Conservation (phyloP, 1,284 basidiomycete genomes). For the Cystobasidium sp. region DNA sequence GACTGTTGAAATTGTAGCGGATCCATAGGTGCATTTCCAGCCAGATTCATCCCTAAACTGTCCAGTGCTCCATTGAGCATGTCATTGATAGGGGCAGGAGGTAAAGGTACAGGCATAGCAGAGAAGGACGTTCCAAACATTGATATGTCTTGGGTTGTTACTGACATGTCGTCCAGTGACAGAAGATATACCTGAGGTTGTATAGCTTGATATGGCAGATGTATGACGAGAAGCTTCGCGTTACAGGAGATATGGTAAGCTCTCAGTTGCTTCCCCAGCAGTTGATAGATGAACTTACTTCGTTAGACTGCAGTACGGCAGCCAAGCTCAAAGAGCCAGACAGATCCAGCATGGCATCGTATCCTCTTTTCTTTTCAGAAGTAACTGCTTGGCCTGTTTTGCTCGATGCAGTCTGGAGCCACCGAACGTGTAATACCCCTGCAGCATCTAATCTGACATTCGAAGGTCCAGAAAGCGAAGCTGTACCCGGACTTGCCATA, state of each 20-base stretch:
- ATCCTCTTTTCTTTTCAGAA: neutral
- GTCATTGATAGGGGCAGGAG: neutral
- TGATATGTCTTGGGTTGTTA: constrained; percentile 9
- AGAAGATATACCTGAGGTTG: constrained; percentile 19
- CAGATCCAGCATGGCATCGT: constrained; percentile 13
- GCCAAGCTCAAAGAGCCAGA: neutral
- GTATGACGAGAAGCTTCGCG: constrained; percentile 18
- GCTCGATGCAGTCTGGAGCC: constrained; percentile 1
- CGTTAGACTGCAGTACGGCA: constrained; percentile 35
- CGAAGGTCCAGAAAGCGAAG: neutral
- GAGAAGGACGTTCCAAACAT: constrained; percentile 16
- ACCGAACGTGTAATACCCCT: constrained; percentile 16
- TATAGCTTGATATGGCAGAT: constrained; percentile 17
- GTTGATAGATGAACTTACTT: constrained; percentile 10
- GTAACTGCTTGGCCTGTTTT: neutral
- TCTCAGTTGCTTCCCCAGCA: neutral
- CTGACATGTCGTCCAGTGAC: neutral
- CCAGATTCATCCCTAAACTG: constrained; percentile 22
- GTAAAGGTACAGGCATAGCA: neutral
- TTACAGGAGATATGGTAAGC: neutral
- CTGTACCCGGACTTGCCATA: neutral
- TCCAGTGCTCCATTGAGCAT: neutral
- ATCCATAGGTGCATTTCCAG: neutral
- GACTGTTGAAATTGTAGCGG: neutral
- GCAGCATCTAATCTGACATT: constrained; percentile 4